Base-by-base conservation (phyloP, 2,329 filamentous ascomycete species). In the Calycina herbarum region DNA sequence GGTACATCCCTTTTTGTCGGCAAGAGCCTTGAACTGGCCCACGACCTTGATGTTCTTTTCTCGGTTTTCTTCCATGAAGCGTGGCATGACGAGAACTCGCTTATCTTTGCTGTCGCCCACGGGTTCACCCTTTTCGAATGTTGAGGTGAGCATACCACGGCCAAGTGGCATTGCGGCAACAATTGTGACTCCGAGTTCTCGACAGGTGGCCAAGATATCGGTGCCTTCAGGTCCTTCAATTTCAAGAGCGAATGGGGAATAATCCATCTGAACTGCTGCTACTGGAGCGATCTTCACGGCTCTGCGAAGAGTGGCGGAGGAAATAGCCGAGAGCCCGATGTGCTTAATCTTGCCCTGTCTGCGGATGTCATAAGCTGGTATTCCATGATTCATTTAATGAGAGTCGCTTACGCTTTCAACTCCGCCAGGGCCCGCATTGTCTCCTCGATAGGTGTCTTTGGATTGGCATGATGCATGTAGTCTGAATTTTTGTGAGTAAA, bases 161-260 rank as follows among this genome's bases (percentile, higher is more conserved):
- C 85, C 85, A 3, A 89, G 80, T 1, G 87, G 87, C 11, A 81
- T 82, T 76, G 86, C 88, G 1, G 83, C 82, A 2, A 89, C 80
- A 3, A 85, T 76, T 0, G 85, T 77, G 3, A 86, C 77, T 1
- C 85, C 86, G 3, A 89, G 82, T 71, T 88, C 85, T 17, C 82
- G 80, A 68, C 81, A 83, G 0, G 85, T 85, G 29, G 78, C 74
- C 1, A 88, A 77, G 1, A 89, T 76, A 20, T 80, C 74, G 1
- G 79, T 81, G 56, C 79, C 74, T 0, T 64, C 62, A 65, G 77
- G 74, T 4, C 76, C 74, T 72, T 91, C 88, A 67, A 90, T 85
- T 42, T 86, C 82, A 42, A 89, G 78, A 2, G 79, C 75, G 73
- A 82, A 86, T 0, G 81, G 81, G 31, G 76, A 81, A 75, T 85